Base-by-base conservation (phyloP, 1,284 basidiomycete species). In the Tremellales sp. region DNA sequence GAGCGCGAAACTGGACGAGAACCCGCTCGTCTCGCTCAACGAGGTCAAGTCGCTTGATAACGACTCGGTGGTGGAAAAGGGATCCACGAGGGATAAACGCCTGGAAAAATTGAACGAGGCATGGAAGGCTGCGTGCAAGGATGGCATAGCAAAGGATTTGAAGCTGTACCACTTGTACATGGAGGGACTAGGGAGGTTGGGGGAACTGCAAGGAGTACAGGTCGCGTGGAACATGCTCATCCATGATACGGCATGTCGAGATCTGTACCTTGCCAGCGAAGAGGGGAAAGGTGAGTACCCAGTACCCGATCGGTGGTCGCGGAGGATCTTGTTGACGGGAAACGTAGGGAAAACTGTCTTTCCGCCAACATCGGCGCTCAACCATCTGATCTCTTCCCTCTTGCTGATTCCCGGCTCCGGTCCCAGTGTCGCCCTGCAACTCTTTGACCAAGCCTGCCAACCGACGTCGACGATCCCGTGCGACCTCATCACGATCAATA, bases 401-500 rank as follows among this genome's bases (percentile, higher is more conserved):
- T 58, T 70, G 28, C 50, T 63, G 34, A 53, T 68, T 5, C 63
- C 68, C 3, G 39, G 45, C 2, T 39, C 42, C 4, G 63, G 66
- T 4, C 53, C 62, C 1, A 32, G 47, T 1, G 48, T 63, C 29
- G 71, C 60, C 8, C 44, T 68, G 2, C 54, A 58, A 4, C 56
- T 72, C 0, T 73, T 67, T 42, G 43, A 52, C 2, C 59, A 60
- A 36, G 56, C 66, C 3, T 43, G 51, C 4, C 53, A 57, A n/a
- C 61, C 66, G 5, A 39, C 48, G 12, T 65, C 65, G 1, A 42
- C 61, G 3, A 61, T 70, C 21, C 44, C 74, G 19, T 83, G 84
- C 7, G 84, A 89, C 63, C 71, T 86, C 16, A 75, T 84, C 45
- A 82, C 86, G 0, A 85, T 83, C 74, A 92, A 92, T 72, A 87